Conservation (phyloP, 2,329 filamentous ascomycete species). For the Fusarium continuum region DNA sequence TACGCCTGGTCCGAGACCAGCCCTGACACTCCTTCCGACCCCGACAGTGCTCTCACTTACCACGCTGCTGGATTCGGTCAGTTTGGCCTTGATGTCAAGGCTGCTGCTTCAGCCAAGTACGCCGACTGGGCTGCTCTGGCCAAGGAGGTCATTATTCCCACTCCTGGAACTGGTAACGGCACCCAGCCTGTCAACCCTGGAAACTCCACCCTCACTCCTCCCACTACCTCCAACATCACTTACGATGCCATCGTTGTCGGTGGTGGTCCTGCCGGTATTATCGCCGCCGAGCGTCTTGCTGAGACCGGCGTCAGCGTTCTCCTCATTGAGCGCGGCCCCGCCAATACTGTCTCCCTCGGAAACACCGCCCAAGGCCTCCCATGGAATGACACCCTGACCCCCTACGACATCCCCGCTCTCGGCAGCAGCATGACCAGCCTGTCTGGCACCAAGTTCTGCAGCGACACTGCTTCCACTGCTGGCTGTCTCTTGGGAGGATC, state of each 20-base stretch:
- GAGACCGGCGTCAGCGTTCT: constrained; percentile 39
- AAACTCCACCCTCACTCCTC: constrained; percentile 11
- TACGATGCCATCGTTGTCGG: constrained; percentile 44
- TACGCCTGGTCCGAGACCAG: constrained; percentile 51
- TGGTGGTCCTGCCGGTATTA: constrained; percentile 41
- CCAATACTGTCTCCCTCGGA: constrained; percentile 40
- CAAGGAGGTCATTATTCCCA: constrained; percentile 20
- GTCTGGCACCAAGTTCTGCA: constrained; percentile 40
- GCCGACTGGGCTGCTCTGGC: constrained; percentile 42
- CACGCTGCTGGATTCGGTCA: constrained; percentile 53
- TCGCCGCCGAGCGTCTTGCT: constrained; percentile 40
- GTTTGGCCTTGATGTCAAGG: constrained; percentile 47
- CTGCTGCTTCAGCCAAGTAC: constrained; percentile 47
- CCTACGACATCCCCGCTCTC: constrained; percentile 40
- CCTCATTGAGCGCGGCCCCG: constrained; percentile 41
- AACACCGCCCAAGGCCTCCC: constrained; percentile 28
- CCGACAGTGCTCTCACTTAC: constrained; percentile 49
- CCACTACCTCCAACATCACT: constrained; percentile 35
- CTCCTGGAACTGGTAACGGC: constrained; percentile 15
- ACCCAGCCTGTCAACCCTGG: constrained; percentile 14
- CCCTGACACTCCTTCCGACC: constrained; percentile 45
- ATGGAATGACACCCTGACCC: constrained; percentile 39
- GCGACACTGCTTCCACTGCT: constrained; percentile 40
- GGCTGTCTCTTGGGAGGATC: constrained; percentile 41
- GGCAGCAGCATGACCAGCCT: constrained; percentile 40